Evolutionary conservation across 2,329 filamentous ascomycete species (phyloP).

Genomic region (Albophoma yamanashiensis): DNA sequence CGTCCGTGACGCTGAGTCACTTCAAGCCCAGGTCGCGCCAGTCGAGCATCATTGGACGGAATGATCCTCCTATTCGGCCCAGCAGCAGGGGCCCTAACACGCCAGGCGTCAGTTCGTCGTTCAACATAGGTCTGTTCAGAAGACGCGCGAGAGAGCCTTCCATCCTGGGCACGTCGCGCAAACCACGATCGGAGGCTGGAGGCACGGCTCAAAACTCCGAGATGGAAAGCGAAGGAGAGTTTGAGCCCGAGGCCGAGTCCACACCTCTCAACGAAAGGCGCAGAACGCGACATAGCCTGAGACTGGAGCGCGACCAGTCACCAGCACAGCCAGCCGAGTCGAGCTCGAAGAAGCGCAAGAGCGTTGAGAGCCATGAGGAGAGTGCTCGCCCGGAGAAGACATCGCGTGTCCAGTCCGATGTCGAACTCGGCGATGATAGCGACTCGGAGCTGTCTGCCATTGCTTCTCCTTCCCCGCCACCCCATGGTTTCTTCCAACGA

Average conservation of each 20-base stretch:
- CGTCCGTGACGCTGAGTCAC: constrained; percentile 33
- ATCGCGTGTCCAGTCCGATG: constrained; percentile 16
- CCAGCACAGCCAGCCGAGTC: constrained; percentile 15
- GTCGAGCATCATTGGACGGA: constrained; percentile 39
- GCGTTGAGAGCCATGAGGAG: constrained; percentile 30
- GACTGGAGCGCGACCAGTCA: constrained; percentile 11
- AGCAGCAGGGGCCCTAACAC: constrained; percentile 39
- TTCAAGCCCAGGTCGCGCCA: constrained; percentile 35
- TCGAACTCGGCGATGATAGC: constrained; percentile 16
- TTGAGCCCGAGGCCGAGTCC: constrained; percentile 58
- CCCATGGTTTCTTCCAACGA: constrained; percentile 13
- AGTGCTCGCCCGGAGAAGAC: constrained; percentile 26
- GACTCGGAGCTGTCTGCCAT: constrained; percentile 27
- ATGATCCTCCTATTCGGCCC: constrained; percentile 40
- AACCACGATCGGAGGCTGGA: constrained; percentile 21
- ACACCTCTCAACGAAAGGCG: constrained; percentile 46
- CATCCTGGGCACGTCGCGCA: constrained; percentile 45
- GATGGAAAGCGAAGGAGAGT: constrained; percentile 30
- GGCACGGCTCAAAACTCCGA: constrained; percentile 20
- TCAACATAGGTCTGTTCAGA: constrained; percentile 48
- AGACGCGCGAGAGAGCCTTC: constrained; percentile 49
- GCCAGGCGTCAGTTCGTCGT: constrained; percentile 35
- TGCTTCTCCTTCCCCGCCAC: constrained; percentile 22
- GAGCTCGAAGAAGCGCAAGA: constrained; percentile 46
- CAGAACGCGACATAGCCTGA: constrained; percentile 20